These are phyloP conservation scores for Cryptosporidium bovis DNA, from an alignment of 169 alveolate genomes.

Conservation along the genomic window DNA sequence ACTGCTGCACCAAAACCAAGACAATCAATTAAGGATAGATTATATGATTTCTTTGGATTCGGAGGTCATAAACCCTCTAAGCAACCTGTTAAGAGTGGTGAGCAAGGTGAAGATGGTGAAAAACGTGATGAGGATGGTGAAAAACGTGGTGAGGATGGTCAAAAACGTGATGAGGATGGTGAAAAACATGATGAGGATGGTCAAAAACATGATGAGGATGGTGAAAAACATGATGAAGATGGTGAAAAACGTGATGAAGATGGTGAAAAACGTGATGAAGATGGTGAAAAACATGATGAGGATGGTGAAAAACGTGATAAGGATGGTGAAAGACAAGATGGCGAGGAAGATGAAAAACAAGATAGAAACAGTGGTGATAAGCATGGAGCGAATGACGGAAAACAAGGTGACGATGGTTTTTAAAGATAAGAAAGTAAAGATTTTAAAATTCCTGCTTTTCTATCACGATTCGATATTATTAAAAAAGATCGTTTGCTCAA, in stretches of 20 bases:
- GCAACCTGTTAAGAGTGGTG: background rate
- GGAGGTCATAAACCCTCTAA: too few species aligned
- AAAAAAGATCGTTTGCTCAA: too few species aligned
- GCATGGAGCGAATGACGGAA: background rate
- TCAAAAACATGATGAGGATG: background rate
- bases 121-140: background rate
- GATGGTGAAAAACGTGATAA: background rate
- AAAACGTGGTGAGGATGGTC: background rate
- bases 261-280: background rate
- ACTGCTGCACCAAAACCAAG: background rate
- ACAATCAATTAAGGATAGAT: constrained; percentile 4
- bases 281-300: too few species aligned
- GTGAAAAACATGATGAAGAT: background rate
- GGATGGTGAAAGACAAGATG: too few species aligned
- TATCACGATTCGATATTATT: too few species aligned
- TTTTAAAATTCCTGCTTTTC: too few species aligned
- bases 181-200: too few species aligned
- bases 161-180: background rate
- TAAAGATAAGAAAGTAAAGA: too few species aligned
- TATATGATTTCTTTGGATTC: background rate
- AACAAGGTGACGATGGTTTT: too few species aligned
- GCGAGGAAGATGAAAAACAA: constrained; percentile 2
- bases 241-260: background rate
- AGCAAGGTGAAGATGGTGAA: background rate
- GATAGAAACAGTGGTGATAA: background rate